Evolutionary conservation across 441 rosid genomes (phyloP).

Genomic region (Erysimum pusillum): DNA sequence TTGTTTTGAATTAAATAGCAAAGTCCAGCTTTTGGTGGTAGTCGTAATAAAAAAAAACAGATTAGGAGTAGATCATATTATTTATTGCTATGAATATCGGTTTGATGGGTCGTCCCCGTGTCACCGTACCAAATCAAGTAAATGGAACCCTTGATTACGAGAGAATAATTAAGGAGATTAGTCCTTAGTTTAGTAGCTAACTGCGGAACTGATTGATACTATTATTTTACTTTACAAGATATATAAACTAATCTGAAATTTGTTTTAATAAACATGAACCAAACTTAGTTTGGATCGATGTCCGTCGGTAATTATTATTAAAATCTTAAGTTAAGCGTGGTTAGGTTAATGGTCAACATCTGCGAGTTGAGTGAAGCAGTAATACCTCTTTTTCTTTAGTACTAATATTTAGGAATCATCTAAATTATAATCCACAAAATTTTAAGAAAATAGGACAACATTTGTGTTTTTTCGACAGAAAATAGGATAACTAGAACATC

Average conservation of each 20-base stretch:
- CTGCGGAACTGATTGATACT: slow-evolving; percentile 8
- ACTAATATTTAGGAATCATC: neutral
- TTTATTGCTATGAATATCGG: slow-evolving; percentile 32
- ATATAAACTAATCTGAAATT: neutral
- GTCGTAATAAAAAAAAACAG: slow-evolving; percentile 12
- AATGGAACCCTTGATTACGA: slow-evolving; percentile 26
- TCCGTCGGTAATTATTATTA: slow-evolving; percentile 23
- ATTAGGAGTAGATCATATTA: slow-evolving; percentile 3
- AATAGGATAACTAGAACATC: neutral
- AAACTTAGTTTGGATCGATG: slow-evolving; percentile 30
- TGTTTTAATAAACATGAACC: slow-evolving; percentile 20
- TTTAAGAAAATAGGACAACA: too few species aligned
- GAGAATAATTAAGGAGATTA: slow-evolving; percentile 12
- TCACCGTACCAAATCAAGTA: slow-evolving; percentile 32
- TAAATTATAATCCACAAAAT: neutral
- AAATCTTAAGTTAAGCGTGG: slow-evolving; percentile 19
- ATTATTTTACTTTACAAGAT: neutral
- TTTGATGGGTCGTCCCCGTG: slow-evolving; percentile 27
- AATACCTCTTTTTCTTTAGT: slow-evolving; percentile 16
- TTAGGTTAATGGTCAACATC: slow-evolving; percentile 39
- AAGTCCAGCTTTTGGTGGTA: slow-evolving; percentile 29
- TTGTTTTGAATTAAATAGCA: neutral
- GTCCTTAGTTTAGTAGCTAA: slow-evolving; percentile 19
- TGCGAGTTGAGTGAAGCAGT: slow-evolving; percentile 11
- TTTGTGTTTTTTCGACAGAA: too few species aligned